A percentile compares a stretch with the other conserved stretches of the same genome.
These are phyloP conservation scores for Isochrysis galbana DNA, from an alignment of 78 protist genomes.

Conservation along the genomic window DNA sequence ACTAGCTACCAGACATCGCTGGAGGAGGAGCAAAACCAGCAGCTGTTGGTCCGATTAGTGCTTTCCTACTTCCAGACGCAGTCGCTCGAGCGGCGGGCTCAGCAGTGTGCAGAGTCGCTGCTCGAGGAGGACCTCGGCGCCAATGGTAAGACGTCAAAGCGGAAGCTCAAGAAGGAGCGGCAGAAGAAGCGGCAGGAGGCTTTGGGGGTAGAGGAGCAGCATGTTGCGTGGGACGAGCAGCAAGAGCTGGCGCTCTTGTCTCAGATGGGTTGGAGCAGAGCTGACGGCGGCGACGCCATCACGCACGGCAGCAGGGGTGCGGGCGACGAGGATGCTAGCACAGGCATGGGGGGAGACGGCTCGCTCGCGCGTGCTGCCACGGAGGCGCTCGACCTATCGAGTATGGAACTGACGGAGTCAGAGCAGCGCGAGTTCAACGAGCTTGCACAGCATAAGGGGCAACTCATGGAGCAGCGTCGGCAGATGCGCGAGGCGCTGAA, in stretches of 20 bases:
- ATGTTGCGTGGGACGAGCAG: background rate
- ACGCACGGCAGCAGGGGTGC: background rate
- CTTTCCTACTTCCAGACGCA: background rate
- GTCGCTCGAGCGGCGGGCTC: background rate
- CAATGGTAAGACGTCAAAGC: background rate
- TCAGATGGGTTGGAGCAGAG: background rate
- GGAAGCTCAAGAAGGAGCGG: conserved; percentile 6
- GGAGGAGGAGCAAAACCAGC: conserved; percentile 12
- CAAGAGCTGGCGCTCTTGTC: background rate
- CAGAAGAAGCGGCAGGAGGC: background rate
- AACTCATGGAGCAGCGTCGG: background rate
- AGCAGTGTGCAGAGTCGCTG: background rate
- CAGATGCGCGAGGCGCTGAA: background rate
- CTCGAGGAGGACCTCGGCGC: background rate
- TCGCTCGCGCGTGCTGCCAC: background rate
- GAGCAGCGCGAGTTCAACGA: background rate
- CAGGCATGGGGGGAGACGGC: background rate
- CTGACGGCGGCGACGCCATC: background rate
- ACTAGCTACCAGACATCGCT: background rate
- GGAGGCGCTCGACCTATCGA: background rate
- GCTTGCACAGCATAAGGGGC: background rate
- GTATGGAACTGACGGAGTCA: background rate
- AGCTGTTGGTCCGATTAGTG: background rate
- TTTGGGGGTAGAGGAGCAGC: background rate
- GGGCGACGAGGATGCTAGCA: background rate